Percentiles rank a stretch among this genome's conserved stretches.
phyloP scores from a whole-genome alignment of 179 eudicot species.

The Vitellaria paradoxa region DNA sequence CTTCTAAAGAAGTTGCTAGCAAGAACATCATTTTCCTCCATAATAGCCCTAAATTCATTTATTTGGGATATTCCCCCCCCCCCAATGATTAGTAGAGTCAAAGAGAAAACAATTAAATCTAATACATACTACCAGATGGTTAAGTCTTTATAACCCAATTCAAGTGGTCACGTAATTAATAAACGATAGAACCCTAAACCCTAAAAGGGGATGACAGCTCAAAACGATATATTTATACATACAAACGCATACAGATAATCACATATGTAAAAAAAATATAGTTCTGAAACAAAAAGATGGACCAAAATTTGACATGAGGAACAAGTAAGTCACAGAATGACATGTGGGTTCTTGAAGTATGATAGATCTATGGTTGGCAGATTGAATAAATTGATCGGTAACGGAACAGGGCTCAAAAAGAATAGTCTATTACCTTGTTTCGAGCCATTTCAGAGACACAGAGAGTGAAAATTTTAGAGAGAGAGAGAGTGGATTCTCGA shows the following conservation, averaged over 20 bases:
- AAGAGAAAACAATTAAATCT: too few species aligned
- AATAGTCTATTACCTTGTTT: slow-evolving; percentile 17
- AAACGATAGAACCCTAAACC: slow-evolving; percentile 16
- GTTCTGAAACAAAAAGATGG: slow-evolving; percentile 1
- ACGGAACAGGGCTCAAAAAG: neutral
- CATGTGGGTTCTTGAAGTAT: neutral
- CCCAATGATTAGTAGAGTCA: too few species aligned
- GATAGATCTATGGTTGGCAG: neutral
- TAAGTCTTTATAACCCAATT: too few species aligned
- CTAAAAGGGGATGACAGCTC: neutral
- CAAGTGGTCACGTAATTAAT: too few species aligned
- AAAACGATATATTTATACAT: too few species aligned
- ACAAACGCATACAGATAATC: neutral
- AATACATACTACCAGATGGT: too few species aligned
- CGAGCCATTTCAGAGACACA: slow-evolving; percentile 22
- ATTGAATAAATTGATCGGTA: neutral
- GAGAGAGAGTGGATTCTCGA: slow-evolving; percentile 14
- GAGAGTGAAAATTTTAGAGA: neutral
- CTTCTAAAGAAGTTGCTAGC: neutral
- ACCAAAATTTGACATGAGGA: neutral
- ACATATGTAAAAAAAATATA: neutral
- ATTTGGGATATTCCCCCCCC: too few species aligned
- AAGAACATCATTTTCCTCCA: too few species aligned
- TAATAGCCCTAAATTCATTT: too few species aligned
- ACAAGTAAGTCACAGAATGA: neutral